A percentile compares a stretch with the other conserved stretches of the same genome.
These are phyloP conservation scores for Ceratorhiza oryzae-sativae DNA, from an alignment of 1,284 basidiomycete genomes.

Conservation along the genomic window DNA sequence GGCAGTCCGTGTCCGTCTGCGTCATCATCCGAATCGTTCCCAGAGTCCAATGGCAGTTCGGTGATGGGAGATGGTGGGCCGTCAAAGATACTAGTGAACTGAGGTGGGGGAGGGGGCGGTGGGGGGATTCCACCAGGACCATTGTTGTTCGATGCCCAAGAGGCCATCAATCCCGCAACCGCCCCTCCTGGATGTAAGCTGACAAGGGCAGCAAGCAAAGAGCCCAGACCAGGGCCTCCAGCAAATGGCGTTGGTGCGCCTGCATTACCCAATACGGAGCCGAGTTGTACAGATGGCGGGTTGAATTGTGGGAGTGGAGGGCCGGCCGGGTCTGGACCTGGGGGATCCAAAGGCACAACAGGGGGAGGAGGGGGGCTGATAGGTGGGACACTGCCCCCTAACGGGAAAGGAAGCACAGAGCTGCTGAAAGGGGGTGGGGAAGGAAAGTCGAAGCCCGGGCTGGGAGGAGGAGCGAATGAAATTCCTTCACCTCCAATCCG, in stretches of 20 bases:
- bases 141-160: slow-evolving; percentile 19
- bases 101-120: slow-evolving; percentile 17
- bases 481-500: slow-evolving; percentile 15
- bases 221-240: slow-evolving; percentile 17
- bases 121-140: slow-evolving; percentile 16
- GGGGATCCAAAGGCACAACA: not conserved
- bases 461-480: slow-evolving; percentile 32
- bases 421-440: slow-evolving; percentile 22
- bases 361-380: slow-evolving; percentile 24
- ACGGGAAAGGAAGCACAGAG: slow-evolving; percentile 25
- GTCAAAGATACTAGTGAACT: slow-evolving; percentile 30
- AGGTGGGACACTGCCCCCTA: slow-evolving; percentile 9
- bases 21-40: slow-evolving; percentile 33
- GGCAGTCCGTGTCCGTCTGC: slow-evolving; percentile 7
- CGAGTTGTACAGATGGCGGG: slow-evolving; percentile 23
- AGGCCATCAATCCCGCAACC: slow-evolving; percentile 16
- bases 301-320: slow-evolving; percentile 32
- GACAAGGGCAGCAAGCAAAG: slow-evolving; percentile 10
- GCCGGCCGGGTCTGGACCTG: not conserved
- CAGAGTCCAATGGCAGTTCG: slow-evolving; percentile 31
- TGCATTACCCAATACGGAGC: not conserved
- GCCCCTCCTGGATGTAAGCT: slow-evolving; percentile 32
- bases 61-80: slow-evolving; percentile 36
- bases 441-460: slow-evolving; percentile 27
- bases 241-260: not conserved